Evolutionary conservation across 2,329 filamentous ascomycete genomes (phyloP).

Genomic region (Emericellopsis cladophorae): DNA sequence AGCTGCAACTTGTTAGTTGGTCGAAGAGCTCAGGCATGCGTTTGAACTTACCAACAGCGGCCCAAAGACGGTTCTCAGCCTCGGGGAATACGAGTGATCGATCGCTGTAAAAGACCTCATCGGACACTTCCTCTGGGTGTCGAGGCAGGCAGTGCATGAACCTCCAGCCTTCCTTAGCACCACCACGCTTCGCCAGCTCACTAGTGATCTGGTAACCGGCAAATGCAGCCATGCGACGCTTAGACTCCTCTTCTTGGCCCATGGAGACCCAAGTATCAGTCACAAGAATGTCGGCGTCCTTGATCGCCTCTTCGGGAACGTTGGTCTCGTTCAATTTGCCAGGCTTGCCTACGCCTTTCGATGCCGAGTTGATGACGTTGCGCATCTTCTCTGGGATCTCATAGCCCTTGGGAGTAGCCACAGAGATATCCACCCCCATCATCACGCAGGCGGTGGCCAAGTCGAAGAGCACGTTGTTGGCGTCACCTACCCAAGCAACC

Average conservation of each 20-base stretch:
- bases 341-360: conserved; percentile 39
- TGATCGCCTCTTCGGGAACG: conserved; percentile 73
- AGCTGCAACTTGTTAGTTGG: conserved; percentile 27
- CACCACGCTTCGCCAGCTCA: conserved; percentile 70
- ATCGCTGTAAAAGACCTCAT: conserved; percentile 85
- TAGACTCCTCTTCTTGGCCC: conserved; percentile 83
- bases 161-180: conserved; percentile 81
- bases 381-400: conserved; percentile 67
- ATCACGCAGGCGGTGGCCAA: conserved; percentile 80
- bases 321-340: conserved; percentile 65
- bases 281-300: conserved; percentile 76
- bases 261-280: conserved; percentile 98
- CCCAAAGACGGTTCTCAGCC: conserved; percentile 89
- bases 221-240: conserved; percentile 69
- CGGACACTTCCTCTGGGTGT: conserved; percentile 82
- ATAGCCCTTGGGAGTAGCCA: conserved; percentile 79
- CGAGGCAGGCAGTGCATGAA: conserved; percentile 98
- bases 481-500: conserved; percentile 91
- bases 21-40: neutral
- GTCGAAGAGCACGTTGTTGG: conserved; percentile 94
- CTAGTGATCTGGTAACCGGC: conserved; percentile 84
- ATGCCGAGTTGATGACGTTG: conserved; percentile 55
- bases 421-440: conserved; percentile 72
- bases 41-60: conserved; percentile 55
- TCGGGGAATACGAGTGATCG: conserved; percentile 85